phyloP scores from a whole-genome alignment of 208 protist species.

The Trichomonas tenax region DNA sequence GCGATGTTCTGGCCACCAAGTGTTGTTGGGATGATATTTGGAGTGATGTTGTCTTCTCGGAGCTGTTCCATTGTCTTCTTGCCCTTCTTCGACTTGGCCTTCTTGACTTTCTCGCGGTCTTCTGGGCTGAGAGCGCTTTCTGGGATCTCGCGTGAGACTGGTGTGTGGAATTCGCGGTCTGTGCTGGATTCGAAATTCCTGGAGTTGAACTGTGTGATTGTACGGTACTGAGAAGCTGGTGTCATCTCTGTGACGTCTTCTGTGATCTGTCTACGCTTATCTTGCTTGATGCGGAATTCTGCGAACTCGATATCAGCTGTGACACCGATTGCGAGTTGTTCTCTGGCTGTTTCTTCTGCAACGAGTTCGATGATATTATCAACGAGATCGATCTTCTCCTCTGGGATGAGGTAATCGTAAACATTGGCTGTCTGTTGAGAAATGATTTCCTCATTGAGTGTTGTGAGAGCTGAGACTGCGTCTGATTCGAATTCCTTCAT shows the following conservation, averaged over 20 bases:
- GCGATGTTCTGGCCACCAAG: background rate
- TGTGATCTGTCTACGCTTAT: background rate
- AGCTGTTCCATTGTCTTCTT: background rate
- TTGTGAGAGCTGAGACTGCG: background rate
- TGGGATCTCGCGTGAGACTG: background rate
- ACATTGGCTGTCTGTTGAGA: background rate
- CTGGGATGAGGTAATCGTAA: background rate
- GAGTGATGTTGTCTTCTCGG: background rate
- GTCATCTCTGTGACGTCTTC: background rate
- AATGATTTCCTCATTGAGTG: background rate
- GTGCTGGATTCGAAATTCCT: background rate
- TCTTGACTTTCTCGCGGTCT: background rate
- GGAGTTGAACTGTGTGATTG: too few relatives aligned
- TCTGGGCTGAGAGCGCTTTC: background rate
- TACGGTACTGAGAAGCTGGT: background rate
- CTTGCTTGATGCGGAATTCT: background rate
- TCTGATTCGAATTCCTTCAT: background rate
- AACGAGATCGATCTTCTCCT: background rate
- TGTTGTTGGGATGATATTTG: background rate
- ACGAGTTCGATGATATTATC: background rate
- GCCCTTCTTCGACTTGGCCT: background rate
- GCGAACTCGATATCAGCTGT: background rate
- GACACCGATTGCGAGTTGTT: background rate
- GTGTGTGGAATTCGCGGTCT: background rate
- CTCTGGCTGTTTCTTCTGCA: background rate